Conservation (phyloP, 345 rosid species). For the Aurinia saxatilis region DNA sequence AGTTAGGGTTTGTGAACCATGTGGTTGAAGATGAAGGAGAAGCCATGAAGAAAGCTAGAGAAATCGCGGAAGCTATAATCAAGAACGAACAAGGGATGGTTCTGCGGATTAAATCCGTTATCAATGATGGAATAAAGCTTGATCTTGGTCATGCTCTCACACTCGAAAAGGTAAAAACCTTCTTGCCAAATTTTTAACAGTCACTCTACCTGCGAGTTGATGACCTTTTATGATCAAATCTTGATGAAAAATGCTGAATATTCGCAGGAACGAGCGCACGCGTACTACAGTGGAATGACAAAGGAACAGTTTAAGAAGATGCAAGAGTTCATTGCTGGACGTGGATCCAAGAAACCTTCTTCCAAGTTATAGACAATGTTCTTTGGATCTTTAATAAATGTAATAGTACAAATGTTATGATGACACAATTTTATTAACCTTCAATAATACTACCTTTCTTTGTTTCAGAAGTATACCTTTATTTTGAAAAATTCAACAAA, state of each 20-base stretch:
- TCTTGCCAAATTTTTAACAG: background rate
- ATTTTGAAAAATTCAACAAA: too few species aligned
- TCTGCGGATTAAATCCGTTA: slow-evolving; percentile 60
- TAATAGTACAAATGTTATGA: too few species aligned
- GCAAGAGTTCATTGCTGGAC: slow-evolving; percentile 82
- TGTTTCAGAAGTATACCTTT: too few species aligned
- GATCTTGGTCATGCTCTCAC: slow-evolving; percentile 70
- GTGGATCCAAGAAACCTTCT: slow-evolving; percentile 52
- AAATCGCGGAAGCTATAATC: slow-evolving; percentile 59
- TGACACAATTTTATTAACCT: background rate
- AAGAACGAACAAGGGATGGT: slow-evolving; percentile 74
- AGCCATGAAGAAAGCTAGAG: slow-evolving; percentile 52
- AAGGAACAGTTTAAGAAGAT: slow-evolving; percentile 91
- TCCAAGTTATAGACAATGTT: slow-evolving; percentile 44
- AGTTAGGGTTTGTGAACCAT: slow-evolving; percentile 77
- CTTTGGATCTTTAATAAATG: background rate
- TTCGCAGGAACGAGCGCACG: slow-evolving; percentile 71
- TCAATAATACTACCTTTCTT: too few species aligned
- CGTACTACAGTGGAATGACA: slow-evolving; percentile 70
- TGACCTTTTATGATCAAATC: background rate
- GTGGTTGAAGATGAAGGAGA: slow-evolving; percentile 61
- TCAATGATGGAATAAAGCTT: slow-evolving; percentile 73
- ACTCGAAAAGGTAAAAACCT: slow-evolving; percentile 61
- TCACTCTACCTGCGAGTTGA: background rate
- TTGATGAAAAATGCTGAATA: background rate